Percentiles rank a stretch among this genome's conserved stretches.
Conservation (phyloP, 1,284 basidiomycete genomes). For the Malassezia arunalokei region DNA sequence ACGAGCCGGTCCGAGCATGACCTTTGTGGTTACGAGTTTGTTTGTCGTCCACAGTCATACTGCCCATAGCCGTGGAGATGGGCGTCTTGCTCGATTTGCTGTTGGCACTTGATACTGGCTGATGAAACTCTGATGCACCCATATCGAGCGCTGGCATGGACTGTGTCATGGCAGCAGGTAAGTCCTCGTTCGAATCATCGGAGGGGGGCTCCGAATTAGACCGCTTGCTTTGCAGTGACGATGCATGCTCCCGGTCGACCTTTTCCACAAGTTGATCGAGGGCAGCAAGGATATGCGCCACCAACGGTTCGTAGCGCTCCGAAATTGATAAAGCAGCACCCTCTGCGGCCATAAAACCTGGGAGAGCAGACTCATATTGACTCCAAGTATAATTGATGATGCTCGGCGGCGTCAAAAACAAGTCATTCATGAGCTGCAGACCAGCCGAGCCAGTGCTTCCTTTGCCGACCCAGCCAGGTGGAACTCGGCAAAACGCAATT, state of each 20-base stretch:
- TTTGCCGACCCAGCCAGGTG: conserved; percentile 16
- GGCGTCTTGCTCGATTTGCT: not conserved
- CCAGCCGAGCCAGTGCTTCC: not conserved
- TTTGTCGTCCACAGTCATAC: not conserved
- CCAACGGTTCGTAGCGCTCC: conserved; percentile 20
- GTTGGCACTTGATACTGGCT: not conserved
- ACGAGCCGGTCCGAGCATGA: not conserved
- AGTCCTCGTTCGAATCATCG: conserved; percentile 17
- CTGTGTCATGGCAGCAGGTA: conserved; percentile 26
- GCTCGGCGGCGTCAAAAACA: conserved; percentile 29
- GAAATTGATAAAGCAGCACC: conserved; percentile 32
- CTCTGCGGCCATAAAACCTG: conserved; percentile 35
- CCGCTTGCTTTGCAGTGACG: not conserved
- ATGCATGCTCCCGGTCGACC: not conserved
- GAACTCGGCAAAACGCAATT: conserved; percentile 36
- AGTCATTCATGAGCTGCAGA: not conserved
- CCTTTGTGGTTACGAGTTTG: not conserved
- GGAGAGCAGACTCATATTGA: conserved; percentile 37
- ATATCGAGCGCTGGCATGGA: conserved; percentile 28
- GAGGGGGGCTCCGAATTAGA: conserved; percentile 1
- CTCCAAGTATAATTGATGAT: conserved; percentile 35
- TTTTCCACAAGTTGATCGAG: not conserved
- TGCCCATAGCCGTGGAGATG: not conserved
- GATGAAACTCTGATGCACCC: not conserved
- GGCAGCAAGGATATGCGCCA: not conserved